Conservation (phyloP, 768 basidiomycete species). For the Infundibulicybe gibba region DNA sequence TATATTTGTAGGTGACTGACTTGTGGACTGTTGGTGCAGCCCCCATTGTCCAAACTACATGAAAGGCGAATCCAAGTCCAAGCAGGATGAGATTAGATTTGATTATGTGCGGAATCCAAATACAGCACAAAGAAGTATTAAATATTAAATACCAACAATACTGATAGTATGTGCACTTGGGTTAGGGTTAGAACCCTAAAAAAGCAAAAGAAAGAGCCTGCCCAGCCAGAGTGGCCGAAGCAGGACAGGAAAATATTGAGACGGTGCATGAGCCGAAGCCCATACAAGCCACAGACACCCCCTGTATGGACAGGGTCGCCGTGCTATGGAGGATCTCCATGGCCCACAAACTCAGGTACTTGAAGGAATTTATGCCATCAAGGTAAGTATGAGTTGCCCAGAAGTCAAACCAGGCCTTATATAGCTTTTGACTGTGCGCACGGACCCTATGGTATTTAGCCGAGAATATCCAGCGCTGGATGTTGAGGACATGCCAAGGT, state of each 20-base stretch:
- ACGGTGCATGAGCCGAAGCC: conserved; percentile 62
- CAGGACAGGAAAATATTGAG: conserved; percentile 62
- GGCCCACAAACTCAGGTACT: conserved; percentile 51
- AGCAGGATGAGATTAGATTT: no score
- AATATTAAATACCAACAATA: no score
- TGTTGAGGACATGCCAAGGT: no score
- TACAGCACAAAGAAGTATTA: no score
- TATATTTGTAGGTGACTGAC: no score
- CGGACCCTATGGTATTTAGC: conserved; percentile 28
- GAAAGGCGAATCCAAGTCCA: no score
- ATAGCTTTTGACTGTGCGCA: conserved; percentile 27
- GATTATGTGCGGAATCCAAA: no score
- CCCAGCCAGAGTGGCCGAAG: conserved; percentile 48
- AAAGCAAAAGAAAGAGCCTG: conserved; percentile 35
- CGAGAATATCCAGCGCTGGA: background rate
- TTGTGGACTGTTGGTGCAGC: no score
- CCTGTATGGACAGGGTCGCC: conserved; percentile 69
- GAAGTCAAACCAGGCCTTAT: conserved; percentile 11
- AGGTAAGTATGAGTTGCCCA: conserved; percentile 52
- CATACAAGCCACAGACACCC: conserved; percentile 49
- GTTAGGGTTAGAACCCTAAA: background rate
- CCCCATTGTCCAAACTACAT: no score
- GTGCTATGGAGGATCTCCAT: conserved; percentile 61
- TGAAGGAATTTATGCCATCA: conserved; percentile 61
- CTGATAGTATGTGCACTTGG: no score